A percentile compares a stretch with the other conserved stretches of the same genome.
Conservation (phyloP, 2,329 filamentous ascomycete species). For the Sporothrix mexicana region DNA sequence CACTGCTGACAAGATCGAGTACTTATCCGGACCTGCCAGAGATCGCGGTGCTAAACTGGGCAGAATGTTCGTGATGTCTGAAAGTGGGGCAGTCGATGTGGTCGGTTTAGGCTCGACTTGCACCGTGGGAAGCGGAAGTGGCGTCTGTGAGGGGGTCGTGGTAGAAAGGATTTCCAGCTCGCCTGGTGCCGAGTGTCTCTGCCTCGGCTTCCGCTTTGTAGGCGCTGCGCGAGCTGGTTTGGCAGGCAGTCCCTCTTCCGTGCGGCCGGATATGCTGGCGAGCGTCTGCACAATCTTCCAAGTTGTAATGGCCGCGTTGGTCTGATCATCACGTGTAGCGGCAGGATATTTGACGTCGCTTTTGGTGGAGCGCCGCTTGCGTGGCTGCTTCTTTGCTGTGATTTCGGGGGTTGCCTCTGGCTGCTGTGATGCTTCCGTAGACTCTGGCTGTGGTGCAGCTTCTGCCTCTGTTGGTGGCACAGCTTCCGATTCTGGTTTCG, state of each 20-base stretch:
- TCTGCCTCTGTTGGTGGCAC: neutral
- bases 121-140: neutral
- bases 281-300: slow-evolving; percentile 52
- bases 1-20: slow-evolving; percentile 58
- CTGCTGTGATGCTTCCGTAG: neutral
- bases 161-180: slow-evolving; percentile 11
- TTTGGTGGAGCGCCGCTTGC: slow-evolving; percentile 37
- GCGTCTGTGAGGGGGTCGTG: neutral
- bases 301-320: slow-evolving; percentile 53
- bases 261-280: slow-evolving; percentile 44
- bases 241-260: slow-evolving; percentile 21
- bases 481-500: neutral
- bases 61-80: slow-evolving; percentile 11
- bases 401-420: slow-evolving; percentile 18
- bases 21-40: slow-evolving; percentile 6
- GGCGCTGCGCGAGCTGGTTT: neutral
- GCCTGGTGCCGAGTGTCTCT: slow-evolving; percentile 37
- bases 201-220: slow-evolving; percentile 17
- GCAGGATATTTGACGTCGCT: slow-evolving; percentile 48
- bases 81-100: neutral
- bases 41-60: neutral
- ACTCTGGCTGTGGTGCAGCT: neutral
- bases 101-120: neutral
- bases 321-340: slow-evolving; percentile 54
- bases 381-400: slow-evolving; percentile 23